These are phyloP conservation scores for Gynostemma pentaphyllum DNA, from an alignment of 306 rosid species.

Conservation along the genomic window DNA sequence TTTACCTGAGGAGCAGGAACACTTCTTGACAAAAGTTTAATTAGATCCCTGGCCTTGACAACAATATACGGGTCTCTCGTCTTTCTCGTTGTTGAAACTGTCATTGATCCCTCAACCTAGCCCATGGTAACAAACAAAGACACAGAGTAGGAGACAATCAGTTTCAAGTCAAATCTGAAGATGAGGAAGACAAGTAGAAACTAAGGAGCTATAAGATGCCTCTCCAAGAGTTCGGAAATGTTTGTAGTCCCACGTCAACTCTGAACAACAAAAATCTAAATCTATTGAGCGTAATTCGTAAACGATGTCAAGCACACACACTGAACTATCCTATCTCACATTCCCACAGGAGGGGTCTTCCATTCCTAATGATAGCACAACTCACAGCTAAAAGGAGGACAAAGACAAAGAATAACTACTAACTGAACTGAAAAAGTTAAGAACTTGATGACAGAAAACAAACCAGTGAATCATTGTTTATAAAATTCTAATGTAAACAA, in stretches of 20 bases:
- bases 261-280: background rate
- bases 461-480: too few relatives aligned
- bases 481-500: too few relatives aligned
- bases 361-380: too few relatives aligned
- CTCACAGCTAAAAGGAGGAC: too few relatives aligned
- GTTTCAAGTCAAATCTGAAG: background rate
- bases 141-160: background rate
- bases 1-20: slow-evolving; percentile 86
- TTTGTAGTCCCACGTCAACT: too few relatives aligned
- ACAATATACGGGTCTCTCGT: slow-evolving; percentile 79
- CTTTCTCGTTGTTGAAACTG: slow-evolving; percentile 82
- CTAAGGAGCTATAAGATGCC: too few relatives aligned
- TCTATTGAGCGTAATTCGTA: background rate
- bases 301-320: background rate
- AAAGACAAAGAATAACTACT: too few relatives aligned
- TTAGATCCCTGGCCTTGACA: slow-evolving; percentile 82
- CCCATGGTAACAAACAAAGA: background rate
- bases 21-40: slow-evolving; percentile 81
- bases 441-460: too few relatives aligned
- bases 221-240: too few relatives aligned
- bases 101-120: slow-evolving; percentile 87
- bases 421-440: too few relatives aligned
- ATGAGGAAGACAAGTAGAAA: too few relatives aligned
- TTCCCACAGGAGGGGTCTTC: background rate
- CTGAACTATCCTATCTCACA: background rate